A percentile compares a stretch with the other conserved stretches of the same genome.
phyloP scores from a whole-genome alignment of 257 asterid species.

The Fraxinus pennsylvanica region DNA sequence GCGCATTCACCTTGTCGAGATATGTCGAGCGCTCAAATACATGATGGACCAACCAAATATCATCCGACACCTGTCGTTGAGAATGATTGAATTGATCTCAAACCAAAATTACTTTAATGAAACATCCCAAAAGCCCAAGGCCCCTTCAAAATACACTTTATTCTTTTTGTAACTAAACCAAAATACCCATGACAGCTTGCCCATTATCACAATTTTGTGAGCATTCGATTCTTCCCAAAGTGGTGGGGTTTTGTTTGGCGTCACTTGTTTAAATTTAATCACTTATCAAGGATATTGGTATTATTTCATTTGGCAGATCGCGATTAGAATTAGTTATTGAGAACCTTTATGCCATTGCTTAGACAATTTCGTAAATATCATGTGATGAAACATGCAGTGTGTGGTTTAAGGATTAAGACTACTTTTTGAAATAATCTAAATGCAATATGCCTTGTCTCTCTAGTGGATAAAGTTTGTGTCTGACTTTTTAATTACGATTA shows the following conservation, averaged over 20 bases:
- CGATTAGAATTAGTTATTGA: background rate
- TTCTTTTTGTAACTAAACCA: background rate
- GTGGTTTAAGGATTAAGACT: background rate
- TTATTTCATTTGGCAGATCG: background rate
- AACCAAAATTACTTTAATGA: background rate
- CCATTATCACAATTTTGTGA: background rate
- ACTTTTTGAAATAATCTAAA: too few relatives aligned
- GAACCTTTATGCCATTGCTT: too few relatives aligned
- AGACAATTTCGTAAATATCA: background rate
- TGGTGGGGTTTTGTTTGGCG: background rate
- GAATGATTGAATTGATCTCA: background rate
- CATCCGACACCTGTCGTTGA: background rate
- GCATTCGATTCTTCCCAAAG: background rate
- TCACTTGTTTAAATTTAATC: too few relatives aligned
- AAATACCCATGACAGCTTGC: background rate
- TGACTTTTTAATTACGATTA: too few relatives aligned
- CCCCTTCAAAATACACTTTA: background rate
- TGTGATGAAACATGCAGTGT: background rate
- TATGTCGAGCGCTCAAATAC: background rate
- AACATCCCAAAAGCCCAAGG: background rate
- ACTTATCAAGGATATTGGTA: too few relatives aligned
- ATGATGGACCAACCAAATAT: background rate
- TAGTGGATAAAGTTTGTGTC: too few relatives aligned
- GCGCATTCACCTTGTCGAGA: background rate
- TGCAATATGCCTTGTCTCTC: background rate